Evolutionary conservation across 1,284 basidiomycete genomes (phyloP).

Genomic region (Kalmanozyma brasiliensis): DNA sequence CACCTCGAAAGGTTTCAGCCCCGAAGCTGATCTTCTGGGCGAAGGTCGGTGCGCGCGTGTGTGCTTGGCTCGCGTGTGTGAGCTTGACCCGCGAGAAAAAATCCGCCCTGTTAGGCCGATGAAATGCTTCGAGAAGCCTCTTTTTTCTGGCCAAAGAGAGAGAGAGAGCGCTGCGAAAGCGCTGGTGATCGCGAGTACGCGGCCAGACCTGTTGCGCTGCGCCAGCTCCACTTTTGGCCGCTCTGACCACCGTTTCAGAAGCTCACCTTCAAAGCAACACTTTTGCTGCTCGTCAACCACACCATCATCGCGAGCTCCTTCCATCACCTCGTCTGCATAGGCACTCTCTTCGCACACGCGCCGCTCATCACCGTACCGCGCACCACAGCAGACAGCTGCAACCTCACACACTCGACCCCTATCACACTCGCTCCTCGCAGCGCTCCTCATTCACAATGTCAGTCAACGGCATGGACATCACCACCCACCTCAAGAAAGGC

Average conservation of each 20-base stretch:
- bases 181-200: conserved; percentile 43
- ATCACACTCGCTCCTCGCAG: not conserved
- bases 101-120: not conserved
- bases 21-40: not conserved
- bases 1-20: not conserved
- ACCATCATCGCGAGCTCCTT: conserved; percentile 1
- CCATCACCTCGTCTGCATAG: not conserved
- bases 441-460: conserved; percentile 20
- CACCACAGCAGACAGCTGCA: no score
- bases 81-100: not conserved
- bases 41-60: conserved; percentile 10
- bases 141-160: no score
- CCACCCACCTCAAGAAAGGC: conserved; percentile 62
- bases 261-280: conserved; percentile 21
- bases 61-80: conserved; percentile 3
- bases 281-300: conserved; percentile 9
- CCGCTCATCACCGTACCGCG: not conserved
- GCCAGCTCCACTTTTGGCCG: conserved; percentile 38
- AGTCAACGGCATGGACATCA: conserved; percentile 53
- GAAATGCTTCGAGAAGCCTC: no score
- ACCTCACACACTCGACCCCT: not conserved
- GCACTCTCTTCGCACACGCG: no score
- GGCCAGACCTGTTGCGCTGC: conserved; percentile 11
- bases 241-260: conserved; percentile 26
- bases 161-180: no score